Evolutionary conservation across 164 flowering plant species (phyloP).

Genomic region (Warburgia ugandensis): DNA sequence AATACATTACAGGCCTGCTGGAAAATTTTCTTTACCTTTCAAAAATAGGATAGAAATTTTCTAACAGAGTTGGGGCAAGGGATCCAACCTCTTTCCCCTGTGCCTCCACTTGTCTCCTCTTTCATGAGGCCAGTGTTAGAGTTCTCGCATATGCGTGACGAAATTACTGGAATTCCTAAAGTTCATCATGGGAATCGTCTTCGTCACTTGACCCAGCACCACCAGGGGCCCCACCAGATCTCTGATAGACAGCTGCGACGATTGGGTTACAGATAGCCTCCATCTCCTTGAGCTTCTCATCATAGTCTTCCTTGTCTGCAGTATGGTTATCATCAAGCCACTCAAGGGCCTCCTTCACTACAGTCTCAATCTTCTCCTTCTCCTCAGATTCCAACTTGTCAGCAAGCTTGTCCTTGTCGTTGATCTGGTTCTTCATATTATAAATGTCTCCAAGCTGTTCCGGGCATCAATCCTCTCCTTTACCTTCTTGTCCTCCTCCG

Average conservation of each 20-base stretch:
- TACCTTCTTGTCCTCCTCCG: constrained; percentile 84
- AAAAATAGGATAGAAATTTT: too few relatives aligned
- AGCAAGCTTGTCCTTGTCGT: constrained; percentile 83
- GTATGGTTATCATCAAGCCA: constrained; percentile 83
- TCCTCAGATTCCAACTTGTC: constrained; percentile 76
- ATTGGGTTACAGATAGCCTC: constrained; percentile 86
- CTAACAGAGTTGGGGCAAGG: too few relatives aligned
- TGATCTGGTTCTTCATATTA: constrained; percentile 77
- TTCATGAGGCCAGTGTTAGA: too few relatives aligned
- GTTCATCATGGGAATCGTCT: constrained; percentile 67
- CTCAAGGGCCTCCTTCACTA: constrained; percentile 70
- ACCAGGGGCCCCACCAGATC: constrained; percentile 75
- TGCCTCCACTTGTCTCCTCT: too few relatives aligned
- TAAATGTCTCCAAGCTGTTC: constrained; percentile 72
- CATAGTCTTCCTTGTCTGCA: constrained; percentile 78
- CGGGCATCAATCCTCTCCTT: constrained; percentile 83
- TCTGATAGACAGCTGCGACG: constrained; percentile 69
- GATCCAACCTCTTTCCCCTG: too few relatives aligned
- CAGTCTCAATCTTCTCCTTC: constrained; percentile 76
- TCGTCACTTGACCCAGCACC: constrained; percentile 34
- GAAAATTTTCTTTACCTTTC: too few relatives aligned
- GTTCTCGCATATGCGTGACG: too few relatives aligned
- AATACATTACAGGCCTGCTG: too few relatives aligned
- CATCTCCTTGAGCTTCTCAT: constrained; percentile 80
- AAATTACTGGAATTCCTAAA: too few relatives aligned